Conservation (phyloP, 768 basidiomycete species). For the Russula earlei region DNA sequence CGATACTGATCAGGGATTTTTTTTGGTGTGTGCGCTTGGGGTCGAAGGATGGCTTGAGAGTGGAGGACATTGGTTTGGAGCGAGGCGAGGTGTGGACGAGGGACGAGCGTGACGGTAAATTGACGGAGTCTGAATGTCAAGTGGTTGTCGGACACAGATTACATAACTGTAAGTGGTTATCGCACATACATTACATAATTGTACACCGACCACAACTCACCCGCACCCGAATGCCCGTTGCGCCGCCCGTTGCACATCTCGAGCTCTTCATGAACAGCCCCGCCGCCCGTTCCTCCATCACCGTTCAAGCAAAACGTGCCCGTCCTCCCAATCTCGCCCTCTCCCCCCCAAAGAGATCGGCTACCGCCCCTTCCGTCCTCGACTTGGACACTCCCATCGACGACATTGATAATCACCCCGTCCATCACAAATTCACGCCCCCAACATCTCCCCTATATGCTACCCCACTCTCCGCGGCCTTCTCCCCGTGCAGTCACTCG, state of each 20-base stretch:
- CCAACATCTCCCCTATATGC: conserved; percentile 23
- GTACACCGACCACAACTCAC: too few relatives aligned
- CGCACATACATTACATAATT: not conserved
- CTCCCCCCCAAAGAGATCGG: conserved; percentile 21
- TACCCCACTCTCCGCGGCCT: conserved; percentile 23
- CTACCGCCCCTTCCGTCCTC: conserved; percentile 25
- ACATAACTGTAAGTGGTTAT: not conserved
- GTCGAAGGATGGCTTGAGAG: conserved; percentile 26
- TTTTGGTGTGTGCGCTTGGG: conserved; percentile 24
- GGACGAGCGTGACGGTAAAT: too few relatives aligned
- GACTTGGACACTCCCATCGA: conserved; percentile 30
- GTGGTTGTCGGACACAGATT: not conserved
- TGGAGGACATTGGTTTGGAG: conserved; percentile 16
- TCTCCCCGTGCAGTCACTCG: conserved; percentile 21
- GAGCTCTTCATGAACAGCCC: conserved; percentile 20
- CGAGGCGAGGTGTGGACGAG: too few relatives aligned
- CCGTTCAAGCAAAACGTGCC: conserved; percentile 30
- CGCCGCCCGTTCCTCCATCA: conserved; percentile 1
- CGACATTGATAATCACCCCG: too few relatives aligned
- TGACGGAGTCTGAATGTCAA: conserved; percentile 6
- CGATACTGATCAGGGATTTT: conserved; percentile 36
- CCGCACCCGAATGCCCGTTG: too few relatives aligned
- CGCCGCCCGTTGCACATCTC: too few relatives aligned
- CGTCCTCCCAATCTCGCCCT: conserved; percentile 48
- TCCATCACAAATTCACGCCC: conserved; percentile 23